Base-by-base conservation (phyloP, 2,329 filamentous ascomycete genomes). In the Aquanectria penicillioides region DNA sequence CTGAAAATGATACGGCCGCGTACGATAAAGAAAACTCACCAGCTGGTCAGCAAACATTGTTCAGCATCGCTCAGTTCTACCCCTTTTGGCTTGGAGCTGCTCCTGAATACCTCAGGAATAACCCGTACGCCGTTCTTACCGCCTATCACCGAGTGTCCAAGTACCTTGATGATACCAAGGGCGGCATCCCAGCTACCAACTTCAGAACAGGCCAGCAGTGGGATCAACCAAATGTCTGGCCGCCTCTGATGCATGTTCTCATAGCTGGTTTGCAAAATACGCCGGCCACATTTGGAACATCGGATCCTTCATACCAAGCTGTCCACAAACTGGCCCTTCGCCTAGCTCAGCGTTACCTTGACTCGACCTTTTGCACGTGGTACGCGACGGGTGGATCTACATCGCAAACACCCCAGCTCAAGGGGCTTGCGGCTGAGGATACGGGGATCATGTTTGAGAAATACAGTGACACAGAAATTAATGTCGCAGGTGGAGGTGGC, bases 191-290 rank as follows among this genome's bases (percentile, higher is more conserved):
- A 2, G 85, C 88, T 0, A 89, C 86, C 4, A 90, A 89, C 67
- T 75, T 86, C 55, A 67, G 73, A 40, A 86, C 87, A 0, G 84
- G 83, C 12, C 83, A 90, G 77, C 88, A 90, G 69, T 91, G 88
- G 88, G 88, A 91, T 53, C 83, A 89, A 70, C 87, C 87, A 0
- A 90, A 87, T 66, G 88, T 90, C 22, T 91, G 88, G 88, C 88
- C 88, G 10, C 87, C 87, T 3, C 79, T 89, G 46, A 84, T 87
- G 77, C 86, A 90, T 72, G 79, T 87, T 37, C 76, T 89, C 22
- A 89, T 89, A 77, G 71, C 85, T 33, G 86, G 86, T 6, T 78
- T 90, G 6, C 78, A 86, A 51, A 85, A 84, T 70, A 86, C 85
- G 0, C 85, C 86, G 0, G 71, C 85, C 0, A 85, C 85, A 0